phyloP scores from a whole-genome alignment of 371 early-diverging fungal genomes.

The Mucor mucedo region DNA sequence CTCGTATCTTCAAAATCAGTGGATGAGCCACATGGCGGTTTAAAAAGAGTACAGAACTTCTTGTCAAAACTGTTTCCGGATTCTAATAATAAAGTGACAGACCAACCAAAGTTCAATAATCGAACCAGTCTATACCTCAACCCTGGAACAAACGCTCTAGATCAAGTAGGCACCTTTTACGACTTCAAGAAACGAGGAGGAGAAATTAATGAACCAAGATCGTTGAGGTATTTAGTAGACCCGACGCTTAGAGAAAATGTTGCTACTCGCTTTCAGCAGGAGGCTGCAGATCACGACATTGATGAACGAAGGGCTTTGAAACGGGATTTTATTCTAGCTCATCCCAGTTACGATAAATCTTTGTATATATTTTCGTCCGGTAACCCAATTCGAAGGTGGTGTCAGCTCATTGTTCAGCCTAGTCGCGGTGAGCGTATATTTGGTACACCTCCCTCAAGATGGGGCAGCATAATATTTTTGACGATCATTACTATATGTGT shows the following conservation, averaged over 20 bases:
- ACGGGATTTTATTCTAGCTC: constrained; percentile 62
- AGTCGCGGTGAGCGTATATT: constrained; percentile 60
- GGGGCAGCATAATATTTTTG: constrained; percentile 52
- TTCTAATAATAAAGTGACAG: background rate
- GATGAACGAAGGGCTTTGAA: constrained; percentile 53
- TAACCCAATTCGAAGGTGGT: constrained; percentile 60
- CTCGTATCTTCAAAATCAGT: background rate
- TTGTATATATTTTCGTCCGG: constrained; percentile 59
- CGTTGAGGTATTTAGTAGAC: constrained; percentile 35
- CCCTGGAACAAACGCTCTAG: constrained; percentile 14
- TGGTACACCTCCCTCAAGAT: constrained; percentile 49
- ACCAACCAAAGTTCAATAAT: background rate
- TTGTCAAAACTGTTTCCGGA: constrained; percentile 12
- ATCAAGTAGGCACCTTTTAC: constrained; percentile 36
- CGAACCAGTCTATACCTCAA: constrained; percentile 26
- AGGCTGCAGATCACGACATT: constrained; percentile 38
- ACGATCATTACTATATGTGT: constrained; percentile 54
- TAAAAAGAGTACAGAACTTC: constrained; percentile 14
- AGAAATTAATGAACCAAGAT: constrained; percentile 27
- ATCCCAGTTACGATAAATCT: constrained; percentile 69
- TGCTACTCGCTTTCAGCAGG: constrained; percentile 33
- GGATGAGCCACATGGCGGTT: constrained; percentile 1
- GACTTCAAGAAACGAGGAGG: constrained; percentile 24
- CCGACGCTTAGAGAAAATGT: constrained; percentile 34
- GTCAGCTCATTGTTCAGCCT: constrained; percentile 60